Evolutionary conservation across 257 asterid genomes (phyloP), one percentile per base, ranked within the genome.

Genomic region (Penstemon newberryi): DNA sequence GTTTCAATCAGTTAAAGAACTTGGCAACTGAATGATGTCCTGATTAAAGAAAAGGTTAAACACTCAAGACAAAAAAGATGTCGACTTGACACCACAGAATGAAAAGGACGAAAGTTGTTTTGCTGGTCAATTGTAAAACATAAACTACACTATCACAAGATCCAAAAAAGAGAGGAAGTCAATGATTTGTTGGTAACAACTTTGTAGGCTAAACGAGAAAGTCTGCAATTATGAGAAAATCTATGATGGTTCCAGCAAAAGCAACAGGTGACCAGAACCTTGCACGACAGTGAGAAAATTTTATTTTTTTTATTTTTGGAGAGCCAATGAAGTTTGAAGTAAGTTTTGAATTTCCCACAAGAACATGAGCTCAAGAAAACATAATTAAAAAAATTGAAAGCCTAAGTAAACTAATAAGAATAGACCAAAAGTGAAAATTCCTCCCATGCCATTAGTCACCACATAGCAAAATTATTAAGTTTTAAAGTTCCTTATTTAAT

Each of bases 391-490:
- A 46, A 3, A 46, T 56, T 56, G 40, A 60, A 61, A 19, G 67
- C 54, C 41, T 61, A 25, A 25, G 33, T 25, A 56, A 33, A 10
- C 44, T 25, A 46, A 33, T 47, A 33, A 11, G 9, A 63, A 44
- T 45, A 46, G 18, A 63, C 8, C 1, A 6, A 10, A 63, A 25
- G 19, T 8, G 42, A 47, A 46, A 47, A 57, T 45, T 56, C 8
- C 60, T 56, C 13, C 50, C 71, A 56, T 6, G 36, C 45, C 71
- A 72, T 47, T 18, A 6, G 42, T 47, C 60, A 60, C 45, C 67
- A 62, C n/a, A 55, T 47, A 51, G 67, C 19, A 60, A 45, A 61
- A 11, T 39, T 53, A 38, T 3, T 63, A 42, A 39, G 69, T 41
- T 11, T 49, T 51, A 42, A 42, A 50, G 57, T 38, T 50, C 70